These are phyloP conservation scores for Gliomastix tumulicola DNA, from an alignment of 2,329 filamentous ascomycete genomes.

Conservation along the genomic window DNA sequence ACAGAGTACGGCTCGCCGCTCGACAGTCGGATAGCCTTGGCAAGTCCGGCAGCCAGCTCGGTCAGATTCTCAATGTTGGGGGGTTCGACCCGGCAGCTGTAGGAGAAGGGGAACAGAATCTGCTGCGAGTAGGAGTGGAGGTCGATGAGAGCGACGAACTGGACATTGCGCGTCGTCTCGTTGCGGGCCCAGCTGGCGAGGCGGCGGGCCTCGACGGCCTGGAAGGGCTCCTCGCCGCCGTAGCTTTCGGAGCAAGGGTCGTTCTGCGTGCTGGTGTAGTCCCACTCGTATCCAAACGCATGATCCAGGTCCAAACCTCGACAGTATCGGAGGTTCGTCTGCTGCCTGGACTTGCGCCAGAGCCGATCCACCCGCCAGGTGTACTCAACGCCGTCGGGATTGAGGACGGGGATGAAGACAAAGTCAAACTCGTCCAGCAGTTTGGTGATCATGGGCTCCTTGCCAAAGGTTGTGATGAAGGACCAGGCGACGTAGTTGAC, in stretches of 20 bases:
- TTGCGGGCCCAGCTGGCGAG: slow-evolving; percentile 80
- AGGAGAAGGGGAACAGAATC: slow-evolving; percentile 86
- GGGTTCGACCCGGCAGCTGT: slow-evolving; percentile 69
- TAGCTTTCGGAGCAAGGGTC: slow-evolving; percentile 92
- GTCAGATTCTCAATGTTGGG: slow-evolving; percentile 87
- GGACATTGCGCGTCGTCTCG: slow-evolving; percentile 63
- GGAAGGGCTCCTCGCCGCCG: slow-evolving; percentile 75
- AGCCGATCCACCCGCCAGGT: slow-evolving; percentile 87
- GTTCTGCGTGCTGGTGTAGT: slow-evolving; percentile 52
- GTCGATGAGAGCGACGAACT: slow-evolving; percentile 82
- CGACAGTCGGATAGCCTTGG: slow-evolving; percentile 80
- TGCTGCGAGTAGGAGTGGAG: slow-evolving; percentile 95
- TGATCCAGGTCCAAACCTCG: slow-evolving; percentile 85
- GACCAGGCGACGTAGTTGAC: slow-evolving; percentile 88
- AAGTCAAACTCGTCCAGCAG: slow-evolving; percentile 81
- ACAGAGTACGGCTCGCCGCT: slow-evolving; percentile 71
- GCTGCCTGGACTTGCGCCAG: slow-evolving; percentile 91
- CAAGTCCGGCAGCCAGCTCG: slow-evolving; percentile 80
- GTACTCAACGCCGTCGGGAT: slow-evolving; percentile 92
- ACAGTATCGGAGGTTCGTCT: slow-evolving; percentile 76
- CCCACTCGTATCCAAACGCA: slow-evolving; percentile 80
- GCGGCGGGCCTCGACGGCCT: slow-evolving; percentile 69
- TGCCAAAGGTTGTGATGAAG: slow-evolving; percentile 76
- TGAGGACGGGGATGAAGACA: slow-evolving; percentile 80
- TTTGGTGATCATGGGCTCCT: slow-evolving; percentile 62